These are phyloP conservation scores for Dendryphion nanum DNA, from an alignment of 2,329 filamentous ascomycete genomes.

Conservation along the genomic window DNA sequence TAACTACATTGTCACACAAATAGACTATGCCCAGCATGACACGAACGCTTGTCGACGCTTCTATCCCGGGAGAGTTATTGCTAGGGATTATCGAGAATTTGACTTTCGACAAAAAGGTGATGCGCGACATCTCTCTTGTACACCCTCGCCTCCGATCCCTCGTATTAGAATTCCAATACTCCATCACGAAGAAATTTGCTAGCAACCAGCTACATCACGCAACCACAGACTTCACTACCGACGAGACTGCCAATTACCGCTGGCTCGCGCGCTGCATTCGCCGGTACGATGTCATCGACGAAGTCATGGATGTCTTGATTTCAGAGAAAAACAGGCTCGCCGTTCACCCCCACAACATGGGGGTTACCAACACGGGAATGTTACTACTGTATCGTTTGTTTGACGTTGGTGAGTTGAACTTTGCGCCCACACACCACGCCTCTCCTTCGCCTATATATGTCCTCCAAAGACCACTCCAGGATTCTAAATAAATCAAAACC, in stretches of 20 bases:
- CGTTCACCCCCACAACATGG: slow-evolving; percentile 23
- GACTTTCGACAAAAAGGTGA: slow-evolving; percentile 1
- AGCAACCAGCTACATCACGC: slow-evolving; percentile 27
- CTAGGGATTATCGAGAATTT: slow-evolving; percentile 3
- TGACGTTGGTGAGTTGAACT: too few relatives aligned
- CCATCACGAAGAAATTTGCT: slow-evolving; percentile 20
- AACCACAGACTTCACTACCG: slow-evolving; percentile 22
- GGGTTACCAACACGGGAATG: slow-evolving; percentile 25
- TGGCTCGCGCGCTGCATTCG: slow-evolving; percentile 28
- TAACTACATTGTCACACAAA: too few relatives aligned
- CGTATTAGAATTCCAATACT: slow-evolving; percentile 12
- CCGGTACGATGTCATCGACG: slow-evolving; percentile 30
- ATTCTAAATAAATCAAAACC: too few relatives aligned
- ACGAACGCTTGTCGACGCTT: neutral
- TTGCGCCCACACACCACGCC: too few relatives aligned
- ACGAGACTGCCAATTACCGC: slow-evolving; percentile 9
- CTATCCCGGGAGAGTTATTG: slow-evolving; percentile 6
- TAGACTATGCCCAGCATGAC: neutral
- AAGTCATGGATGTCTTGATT: slow-evolving; percentile 28
- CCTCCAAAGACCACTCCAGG: too few relatives aligned
- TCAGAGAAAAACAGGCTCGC: slow-evolving; percentile 25
- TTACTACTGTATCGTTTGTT: slow-evolving; percentile 24
- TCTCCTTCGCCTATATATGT: too few relatives aligned
- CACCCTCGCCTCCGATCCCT: slow-evolving; percentile 1
- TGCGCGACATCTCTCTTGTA: slow-evolving; percentile 1